Evolutionary conservation across 306 rosid species (phyloP), one percentile per base, ranked within the genome.

Genomic region (Dryas alaskensis): DNA sequence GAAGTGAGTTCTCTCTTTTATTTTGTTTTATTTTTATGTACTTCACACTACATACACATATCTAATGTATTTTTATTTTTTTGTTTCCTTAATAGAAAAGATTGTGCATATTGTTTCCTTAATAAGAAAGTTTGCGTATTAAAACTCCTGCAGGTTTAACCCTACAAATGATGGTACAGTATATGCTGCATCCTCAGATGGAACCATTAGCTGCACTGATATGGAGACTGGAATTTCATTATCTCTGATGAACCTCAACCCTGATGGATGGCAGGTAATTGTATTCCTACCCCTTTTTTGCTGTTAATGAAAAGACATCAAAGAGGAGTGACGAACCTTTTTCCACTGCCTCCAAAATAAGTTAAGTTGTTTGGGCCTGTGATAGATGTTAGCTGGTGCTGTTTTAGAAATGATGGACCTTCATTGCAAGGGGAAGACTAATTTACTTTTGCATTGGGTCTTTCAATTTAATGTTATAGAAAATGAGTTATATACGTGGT

Each of bases 181-280:
- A 70, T 93, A 91, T 84, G 84, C 90, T 73, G 90, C 97, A 57
- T 91, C 98, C 61, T 93, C 98, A 10, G 98, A 93, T 85, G 98
- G 98, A 81, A 91, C 97, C 4, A 17, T 89, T 73, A 80, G 91
- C 79, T 86, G 77, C 79, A 89, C 87, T 48, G 98, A 93, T 74
- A 62, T 91, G 78, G 98, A 91, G 86, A 93, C 97, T 22, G 98
- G 98, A 61, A 82, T 93, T 76, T 83, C 98, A 47, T 81, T 73
- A 45, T 73, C 91, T 48, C 79, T 73, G 43, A 80, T 93, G 91
- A 83, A 93, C 80, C 83, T 89, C 69, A 93, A 91, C 67, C 98
- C 97, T 54, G 89, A 22, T 17, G 98, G 98, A 61, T 93, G 97
- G 98, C 98, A 78, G 97, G 98, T 93, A 65, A 60, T 43, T 8